Evolutionary conservation across 768 basidiomycete species (phyloP).

Genomic region (Boletus rufocinnamomeus): DNA sequence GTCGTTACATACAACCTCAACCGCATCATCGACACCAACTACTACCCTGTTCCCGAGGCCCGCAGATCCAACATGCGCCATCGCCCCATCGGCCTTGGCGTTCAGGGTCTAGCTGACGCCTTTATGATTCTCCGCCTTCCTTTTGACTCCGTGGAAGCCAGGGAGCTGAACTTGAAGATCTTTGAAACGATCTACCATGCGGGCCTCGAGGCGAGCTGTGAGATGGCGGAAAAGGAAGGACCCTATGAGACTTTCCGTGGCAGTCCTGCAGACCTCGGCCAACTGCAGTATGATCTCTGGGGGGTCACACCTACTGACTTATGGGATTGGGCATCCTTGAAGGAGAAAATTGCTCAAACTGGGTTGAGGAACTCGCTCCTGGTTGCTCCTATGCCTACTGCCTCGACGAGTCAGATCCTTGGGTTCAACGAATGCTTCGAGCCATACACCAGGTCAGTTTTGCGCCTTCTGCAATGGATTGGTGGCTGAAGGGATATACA

Average conservation of each 20-base stretch:
- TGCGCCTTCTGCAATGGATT: neutral
- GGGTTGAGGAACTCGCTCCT: constrained; percentile 91
- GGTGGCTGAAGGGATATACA: constrained; percentile 33
- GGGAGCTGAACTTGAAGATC: constrained; percentile 89
- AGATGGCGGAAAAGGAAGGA: constrained; percentile 77
- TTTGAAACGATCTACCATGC: constrained; percentile 99
- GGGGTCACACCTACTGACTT: constrained; percentile 83
- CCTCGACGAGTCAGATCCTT: constrained; percentile 96
- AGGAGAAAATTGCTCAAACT: constrained; percentile 77
- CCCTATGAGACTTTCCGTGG: constrained; percentile 90
- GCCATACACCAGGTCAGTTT: constrained; percentile 87
- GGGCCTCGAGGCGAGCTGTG: constrained; percentile 86
- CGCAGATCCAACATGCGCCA: constrained; percentile 94
- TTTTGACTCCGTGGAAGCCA: constrained; percentile 88
- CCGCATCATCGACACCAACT: constrained; percentile 91
- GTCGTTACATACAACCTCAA: constrained; percentile 94
- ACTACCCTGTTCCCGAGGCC: constrained; percentile 92
- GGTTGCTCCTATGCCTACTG: constrained; percentile 98
- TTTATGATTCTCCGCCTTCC: constrained; percentile 98
- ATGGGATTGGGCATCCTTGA: constrained; percentile 93
- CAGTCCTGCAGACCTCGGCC: constrained; percentile 85
- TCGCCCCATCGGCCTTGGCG: constrained; percentile 95
- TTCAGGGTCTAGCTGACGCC: constrained; percentile 95
- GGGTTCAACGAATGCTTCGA: constrained; percentile 99
- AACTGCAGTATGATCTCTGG: constrained; percentile 96